Conservation (phyloP, 2,329 filamentous ascomycete species). For the Aspergillus sp. region DNA sequence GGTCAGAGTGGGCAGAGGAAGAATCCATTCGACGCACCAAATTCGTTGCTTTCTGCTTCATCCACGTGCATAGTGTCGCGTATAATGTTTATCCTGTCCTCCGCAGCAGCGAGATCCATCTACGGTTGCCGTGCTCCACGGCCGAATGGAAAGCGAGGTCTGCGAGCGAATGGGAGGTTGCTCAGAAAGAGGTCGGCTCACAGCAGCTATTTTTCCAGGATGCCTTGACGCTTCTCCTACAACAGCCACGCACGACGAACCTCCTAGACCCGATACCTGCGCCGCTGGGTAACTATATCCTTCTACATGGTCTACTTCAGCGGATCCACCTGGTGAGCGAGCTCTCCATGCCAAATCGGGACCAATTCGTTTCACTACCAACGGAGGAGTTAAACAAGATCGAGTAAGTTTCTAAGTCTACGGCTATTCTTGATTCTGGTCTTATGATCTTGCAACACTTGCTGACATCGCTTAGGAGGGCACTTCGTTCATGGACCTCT, state of each 20-base stretch:
- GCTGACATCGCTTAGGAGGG: slow-evolving; percentile 15
- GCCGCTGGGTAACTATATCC: slow-evolving; percentile 58
- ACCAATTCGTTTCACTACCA: slow-evolving; percentile 20
- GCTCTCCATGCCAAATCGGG: slow-evolving; percentile 21
- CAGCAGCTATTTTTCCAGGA: slow-evolving; percentile 28
- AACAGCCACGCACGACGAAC: slow-evolving; percentile 17
- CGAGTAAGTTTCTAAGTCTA: slow-evolving; percentile 20
- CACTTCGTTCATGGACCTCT: slow-evolving; percentile 26
- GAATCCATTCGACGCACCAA: slow-evolving; percentile 28
- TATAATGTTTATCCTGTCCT: slow-evolving; percentile 31
- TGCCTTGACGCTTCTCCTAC: slow-evolving; percentile 23
- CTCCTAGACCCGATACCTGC: slow-evolving; percentile 24
- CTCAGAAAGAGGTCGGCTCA: slow-evolving; percentile 16
- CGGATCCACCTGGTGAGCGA: slow-evolving; percentile 44
- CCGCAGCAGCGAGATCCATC: slow-evolving; percentile 27
- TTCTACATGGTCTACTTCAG: slow-evolving; percentile 63
- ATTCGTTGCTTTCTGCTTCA: slow-evolving; percentile 30
- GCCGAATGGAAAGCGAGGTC: slow-evolving; percentile 26
- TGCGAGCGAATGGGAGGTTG: slow-evolving; percentile 23
- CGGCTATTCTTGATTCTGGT: too few species aligned
- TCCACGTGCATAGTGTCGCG: slow-evolving; percentile 31
- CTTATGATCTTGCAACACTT: too few species aligned
- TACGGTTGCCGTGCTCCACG: slow-evolving; percentile 30
- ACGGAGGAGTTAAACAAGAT: slow-evolving; percentile 27
- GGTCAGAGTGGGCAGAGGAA: slow-evolving; percentile 29